Evolutionary conservation across 257 asterid genomes (phyloP), one percentile per base, ranked within the genome.

Genomic region (Jaltomata sinuosa): DNA sequence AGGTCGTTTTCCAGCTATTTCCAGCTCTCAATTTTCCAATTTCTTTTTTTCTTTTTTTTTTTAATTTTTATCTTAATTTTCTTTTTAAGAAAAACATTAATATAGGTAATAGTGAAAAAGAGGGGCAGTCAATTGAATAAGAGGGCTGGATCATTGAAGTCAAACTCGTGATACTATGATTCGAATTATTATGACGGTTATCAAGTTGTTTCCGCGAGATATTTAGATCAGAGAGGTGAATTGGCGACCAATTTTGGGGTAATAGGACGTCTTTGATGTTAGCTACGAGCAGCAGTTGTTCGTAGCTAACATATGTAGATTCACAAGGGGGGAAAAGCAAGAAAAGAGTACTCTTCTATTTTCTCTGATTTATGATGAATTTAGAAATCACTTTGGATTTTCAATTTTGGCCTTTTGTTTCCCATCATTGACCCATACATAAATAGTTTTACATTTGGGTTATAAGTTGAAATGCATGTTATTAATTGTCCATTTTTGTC

Each of bases 1-100:
- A 91, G 96, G 97, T 93, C 54, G 53, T 42, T 93, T 88, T 69
- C 87, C 93, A 91, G 94, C 95, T 88, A 87, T 86, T 87, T 86
- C 90, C 93, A 90, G 85, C 90, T 86, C 80, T 45, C 83, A 22
- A 83, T 32, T 72, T 21, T 31, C 55, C 83, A 71, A 27, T 10
- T 80, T 53, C 52, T 18, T 15, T 79, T 77, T 7, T 36, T 9
- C 32, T 18, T 7, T 11, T 8, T 54, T 16, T 34, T 68, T 55
- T 78, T 47, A 34, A 27, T 9, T 9, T 57, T 65, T 11, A 8
- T 85, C 11, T 59, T 36, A n/a, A n/a, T 45, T 8, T 12, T 50
- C 32, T 85, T 34, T 68, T 80, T 0, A 5, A 1, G 40, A 40
- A 38, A n/a, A n/a, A n/a, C n/a, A n/a, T n/a, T n/a, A n/a, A n/a